These are phyloP conservation scores for Paramecium primaurelia DNA, from an alignment of 73 alveolate species.

Conservation along the genomic window DNA sequence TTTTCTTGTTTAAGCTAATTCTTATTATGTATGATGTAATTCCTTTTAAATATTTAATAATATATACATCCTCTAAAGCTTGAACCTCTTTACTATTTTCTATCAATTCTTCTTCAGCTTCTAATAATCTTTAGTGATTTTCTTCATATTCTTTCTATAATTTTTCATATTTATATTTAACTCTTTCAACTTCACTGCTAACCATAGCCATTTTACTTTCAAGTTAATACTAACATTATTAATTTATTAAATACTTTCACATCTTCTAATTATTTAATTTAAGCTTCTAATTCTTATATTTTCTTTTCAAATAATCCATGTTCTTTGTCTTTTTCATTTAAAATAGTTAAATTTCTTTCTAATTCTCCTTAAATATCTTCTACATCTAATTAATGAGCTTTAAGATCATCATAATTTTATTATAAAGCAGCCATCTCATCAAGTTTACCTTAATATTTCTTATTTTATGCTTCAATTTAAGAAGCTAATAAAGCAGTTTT, in stretches of 20 bases:
- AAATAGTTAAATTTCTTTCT: background rate
- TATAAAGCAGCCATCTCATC: background rate
- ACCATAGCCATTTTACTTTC: slow-evolving; percentile 20
- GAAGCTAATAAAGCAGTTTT: slow-evolving; percentile 11
- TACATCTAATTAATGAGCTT: background rate
- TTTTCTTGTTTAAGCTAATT: background rate
- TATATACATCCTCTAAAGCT: background rate
- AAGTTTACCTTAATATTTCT: background rate
- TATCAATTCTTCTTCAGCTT: background rate
- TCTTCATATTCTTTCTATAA: background rate
- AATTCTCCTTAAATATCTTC: slow-evolving; percentile 9
- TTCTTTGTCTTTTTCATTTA: slow-evolving; percentile 3
- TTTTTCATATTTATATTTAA: background rate
- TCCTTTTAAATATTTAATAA: background rate
- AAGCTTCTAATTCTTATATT: background rate
- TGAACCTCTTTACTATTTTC: background rate
- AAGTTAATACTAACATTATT: background rate
- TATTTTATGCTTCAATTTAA: slow-evolving; percentile 2
- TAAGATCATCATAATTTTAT: background rate
- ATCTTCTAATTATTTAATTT: background rate
- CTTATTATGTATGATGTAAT: background rate
- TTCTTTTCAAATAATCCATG: background rate
- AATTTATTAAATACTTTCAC: background rate
- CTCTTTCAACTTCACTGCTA: slow-evolving; percentile 20
- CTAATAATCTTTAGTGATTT: background rate